Base-by-base conservation (phyloP, 2,329 filamentous ascomycete species). In the Macrophomina pseudophaseolina region DNA sequence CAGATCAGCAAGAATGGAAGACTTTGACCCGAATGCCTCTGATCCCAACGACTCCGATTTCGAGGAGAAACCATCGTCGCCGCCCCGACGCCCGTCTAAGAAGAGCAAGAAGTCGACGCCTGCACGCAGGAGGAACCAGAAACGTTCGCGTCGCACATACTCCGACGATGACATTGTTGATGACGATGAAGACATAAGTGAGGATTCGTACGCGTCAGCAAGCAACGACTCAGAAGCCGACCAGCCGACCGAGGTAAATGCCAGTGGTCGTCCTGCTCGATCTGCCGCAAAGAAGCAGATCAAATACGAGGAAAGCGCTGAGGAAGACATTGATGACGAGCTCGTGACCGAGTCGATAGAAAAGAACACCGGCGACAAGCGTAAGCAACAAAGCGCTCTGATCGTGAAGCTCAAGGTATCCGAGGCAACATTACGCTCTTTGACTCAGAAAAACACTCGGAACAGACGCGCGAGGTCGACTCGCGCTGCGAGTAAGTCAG, bases 241-340 rank as follows among this genome's bases (percentile, higher is more conserved):
- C 67, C 83, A 85, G 7, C 77, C 82, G 1, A 9, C 42, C 42
- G 84, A 86, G 71, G 80, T 83, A 67, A 88, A 88, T 71, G 84
- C 85, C 44, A 84, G 85, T 59, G 87, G 87, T 42, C 80, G 86
- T 56, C 81, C 83, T 52, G 82, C 85, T 70, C 83, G 88, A 69
- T 81, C 81, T 67, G 85, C 82, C n/a, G 83, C 85, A 11, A 84
- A 84, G 72, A 85, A 86, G 70, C 75, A 77, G 30, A 80, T 84
- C 52, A 82, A 80, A 38, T 89, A 89, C 80, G 82, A 87, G 69
- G 86, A 88, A 73, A 71, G 69, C 6, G 82, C 80, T 63, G 82
- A 83, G 32, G 81, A 83, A 48, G 82, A 81, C 69, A 78, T 81
- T 63, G 76, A 80, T 70, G 78, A 78, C 53, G 44, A 62, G 23